Percentiles rank a stretch among this genome's conserved stretches.
These are phyloP conservation scores for Stevia rebaudiana DNA, from an alignment of 140 eudicot genomes.

Conservation along the genomic window DNA sequence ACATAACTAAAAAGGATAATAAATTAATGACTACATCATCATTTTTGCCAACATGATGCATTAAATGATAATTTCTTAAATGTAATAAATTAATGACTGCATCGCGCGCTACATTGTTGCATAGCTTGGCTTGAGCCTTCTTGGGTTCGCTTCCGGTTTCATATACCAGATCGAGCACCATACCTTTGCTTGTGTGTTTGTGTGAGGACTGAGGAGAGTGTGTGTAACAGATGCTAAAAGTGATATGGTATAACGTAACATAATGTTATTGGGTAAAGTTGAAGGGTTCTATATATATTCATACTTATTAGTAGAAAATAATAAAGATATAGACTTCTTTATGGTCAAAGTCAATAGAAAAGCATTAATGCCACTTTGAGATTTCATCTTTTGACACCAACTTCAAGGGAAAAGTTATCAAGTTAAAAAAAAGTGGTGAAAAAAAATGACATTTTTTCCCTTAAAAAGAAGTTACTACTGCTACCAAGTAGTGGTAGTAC, in stretches of 20 bases:
- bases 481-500: not conserved
- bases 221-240: too few relatives aligned
- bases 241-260: too few relatives aligned
- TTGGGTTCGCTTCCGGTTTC: too few relatives aligned
- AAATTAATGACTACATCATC: too few relatives aligned
- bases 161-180: too few relatives aligned
- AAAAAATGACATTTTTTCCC: slow-evolving; percentile 13
- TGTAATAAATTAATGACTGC: not conserved
- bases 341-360: slow-evolving; percentile 14
- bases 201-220: too few relatives aligned
- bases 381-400: slow-evolving; percentile 16
- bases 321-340: not conserved
- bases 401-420: slow-evolving; percentile 18
- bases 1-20: too few relatives aligned
- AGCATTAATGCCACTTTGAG: slow-evolving; percentile 14
- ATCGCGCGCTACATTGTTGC: not conserved
- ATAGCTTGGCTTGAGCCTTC: too few relatives aligned
- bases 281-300: too few relatives aligned
- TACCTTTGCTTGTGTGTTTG: too few relatives aligned
- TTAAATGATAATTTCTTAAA: not conserved
- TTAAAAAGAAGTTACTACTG: slow-evolving; percentile 18
- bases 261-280: too few relatives aligned
- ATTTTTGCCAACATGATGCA: not conserved
- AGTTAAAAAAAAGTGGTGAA: not conserved
- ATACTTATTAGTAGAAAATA: not conserved